Evolutionary conservation across 1,284 basidiomycete genomes (phyloP), one percentile per base, ranked within the genome.

Genomic region (Microbotryum scabiosae): DNA sequence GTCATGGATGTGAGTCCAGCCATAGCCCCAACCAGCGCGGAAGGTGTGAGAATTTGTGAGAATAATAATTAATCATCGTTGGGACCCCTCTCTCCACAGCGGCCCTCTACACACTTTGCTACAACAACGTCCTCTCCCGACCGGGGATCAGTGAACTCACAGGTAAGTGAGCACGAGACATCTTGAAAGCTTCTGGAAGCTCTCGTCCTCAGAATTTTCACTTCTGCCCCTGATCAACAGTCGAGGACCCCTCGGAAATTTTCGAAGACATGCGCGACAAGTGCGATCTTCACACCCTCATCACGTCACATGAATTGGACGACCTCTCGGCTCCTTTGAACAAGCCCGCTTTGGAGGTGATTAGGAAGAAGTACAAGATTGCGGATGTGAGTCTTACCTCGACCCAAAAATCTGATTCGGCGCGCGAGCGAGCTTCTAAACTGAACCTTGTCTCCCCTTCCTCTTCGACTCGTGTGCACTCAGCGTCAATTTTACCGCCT

Each of bases 201-300:
- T 21, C 5, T 28, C 9, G 5, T 30, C 14, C 28, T 51, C 12
- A 18, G 1, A 12, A 14, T 18, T 4, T 26, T 41, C 2, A 28
- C 4, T 45, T 14, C 20, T 30, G 16, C 10, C 7, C 4, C 21
- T 16, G 7, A 0, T 49, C 4, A n/a, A n/a, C n/a, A 0, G 88
- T 98, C 23, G 94, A 98, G 78, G 94, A 98, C 74, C 94, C 94
- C 0, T 90, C 90, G 0, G 94, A 98, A 76, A 87, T 88, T 10
- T 94, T 96, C 72, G 92, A 96, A 73, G 90, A 96, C 72, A 80
- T 98, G 57, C 82, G 94, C 43, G 96, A 98, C 76, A 85, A 88
- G 54, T 88, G 88, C 71, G 96, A 98, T 74, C 80, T 98, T 28
- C 79, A 82, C 63, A 86, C 88, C 80, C 79, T 97, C n/a, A 78